phyloP scores from a whole-genome alignment of 1,284 basidiomycete genomes.

The Apiotrichum akiyoshidainum region DNA sequence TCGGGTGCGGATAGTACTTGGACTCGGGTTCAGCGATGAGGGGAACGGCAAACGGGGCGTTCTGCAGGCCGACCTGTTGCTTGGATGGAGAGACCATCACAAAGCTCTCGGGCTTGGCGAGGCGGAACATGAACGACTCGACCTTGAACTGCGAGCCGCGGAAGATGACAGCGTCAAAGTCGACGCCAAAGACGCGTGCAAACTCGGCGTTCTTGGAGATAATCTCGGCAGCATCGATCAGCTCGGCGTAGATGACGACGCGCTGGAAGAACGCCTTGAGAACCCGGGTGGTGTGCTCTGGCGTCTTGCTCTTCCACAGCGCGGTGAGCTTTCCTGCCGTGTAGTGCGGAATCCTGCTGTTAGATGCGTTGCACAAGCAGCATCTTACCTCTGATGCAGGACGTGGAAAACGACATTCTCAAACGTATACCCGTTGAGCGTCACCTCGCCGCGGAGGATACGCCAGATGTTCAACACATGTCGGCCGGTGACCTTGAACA shows the following conservation, averaged over 20 bases:
- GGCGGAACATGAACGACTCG: constrained; percentile 95
- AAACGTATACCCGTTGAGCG: constrained; percentile 76
- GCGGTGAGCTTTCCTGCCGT: constrained; percentile 63
- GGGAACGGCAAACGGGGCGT: constrained; percentile 86
- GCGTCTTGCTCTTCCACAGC: constrained; percentile 66
- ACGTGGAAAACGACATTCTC: constrained; percentile 85
- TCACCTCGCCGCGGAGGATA: constrained; percentile 80
- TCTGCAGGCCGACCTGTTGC: constrained; percentile 86
- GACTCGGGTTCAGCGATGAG: constrained; percentile 92
- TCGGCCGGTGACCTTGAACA: constrained; percentile 78
- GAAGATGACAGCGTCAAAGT: constrained; percentile 92
- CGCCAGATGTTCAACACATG: constrained; percentile 93
- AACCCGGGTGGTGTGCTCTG: constrained; percentile 59
- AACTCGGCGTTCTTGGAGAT: constrained; percentile 91
- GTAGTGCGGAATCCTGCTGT: constrained; percentile 72
- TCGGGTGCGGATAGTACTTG: constrained; percentile 86
- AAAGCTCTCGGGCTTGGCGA: constrained; percentile 94
- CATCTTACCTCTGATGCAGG: constrained; percentile 63
- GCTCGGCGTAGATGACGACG: constrained; percentile 65
- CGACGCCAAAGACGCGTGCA: constrained; percentile 92
- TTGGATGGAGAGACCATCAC: constrained; percentile 82
- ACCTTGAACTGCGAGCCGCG: constrained; percentile 98
- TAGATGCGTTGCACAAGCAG: background rate
- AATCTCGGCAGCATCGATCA: constrained; percentile 74
- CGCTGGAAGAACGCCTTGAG: constrained; percentile 65